These are phyloP conservation scores for Favolaschia claudopus DNA, from an alignment of 768 basidiomycete genomes.

Conservation along the genomic window DNA sequence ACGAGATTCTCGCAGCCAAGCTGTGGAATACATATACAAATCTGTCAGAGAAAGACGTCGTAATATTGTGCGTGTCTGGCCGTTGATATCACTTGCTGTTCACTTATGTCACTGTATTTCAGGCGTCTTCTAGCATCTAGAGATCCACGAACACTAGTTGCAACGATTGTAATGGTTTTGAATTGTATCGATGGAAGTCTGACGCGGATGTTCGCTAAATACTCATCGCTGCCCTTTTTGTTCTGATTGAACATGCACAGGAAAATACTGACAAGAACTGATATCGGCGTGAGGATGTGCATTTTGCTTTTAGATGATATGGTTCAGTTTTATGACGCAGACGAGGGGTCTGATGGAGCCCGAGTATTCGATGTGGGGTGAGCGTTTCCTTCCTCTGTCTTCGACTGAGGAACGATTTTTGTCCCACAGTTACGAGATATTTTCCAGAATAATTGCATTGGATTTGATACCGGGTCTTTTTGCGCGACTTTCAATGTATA, in stretches of 20 bases:
- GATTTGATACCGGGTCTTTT: slow-evolving; percentile 69
- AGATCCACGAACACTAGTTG: slow-evolving; percentile 67
- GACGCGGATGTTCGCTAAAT: slow-evolving; percentile 63
- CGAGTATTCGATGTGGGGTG: slow-evolving; percentile 84
- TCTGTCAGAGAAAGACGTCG: slow-evolving; percentile 73
- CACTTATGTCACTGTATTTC: slow-evolving; percentile 23
- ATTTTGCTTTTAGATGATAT: slow-evolving; percentile 75
- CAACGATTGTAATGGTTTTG: slow-evolving; percentile 72
- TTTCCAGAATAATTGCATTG: slow-evolving; percentile 59
- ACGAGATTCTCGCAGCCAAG: slow-evolving; percentile 60
- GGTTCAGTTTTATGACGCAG: slow-evolving; percentile 72
- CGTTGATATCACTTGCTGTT: slow-evolving; percentile 27
- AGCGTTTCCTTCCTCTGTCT: slow-evolving; percentile 25
- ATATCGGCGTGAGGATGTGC: slow-evolving; percentile 70
- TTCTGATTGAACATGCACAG: slow-evolving; percentile 43
- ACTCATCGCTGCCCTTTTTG: not conserved
- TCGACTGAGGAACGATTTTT: not conserved
- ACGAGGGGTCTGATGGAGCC: slow-evolving; percentile 70
- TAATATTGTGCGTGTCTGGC: slow-evolving; percentile 69
- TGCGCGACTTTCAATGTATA: slow-evolving; percentile 66
- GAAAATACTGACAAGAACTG: slow-evolving; percentile 57
- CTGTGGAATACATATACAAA: slow-evolving; percentile 73
- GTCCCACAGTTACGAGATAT: slow-evolving; percentile 60
- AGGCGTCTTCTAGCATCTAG: slow-evolving; percentile 71
- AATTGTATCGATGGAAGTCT: slow-evolving; percentile 73